Base-by-base conservation (phyloP, 2,329 filamentous ascomycete species). In the Dactylellina sp. region DNA sequence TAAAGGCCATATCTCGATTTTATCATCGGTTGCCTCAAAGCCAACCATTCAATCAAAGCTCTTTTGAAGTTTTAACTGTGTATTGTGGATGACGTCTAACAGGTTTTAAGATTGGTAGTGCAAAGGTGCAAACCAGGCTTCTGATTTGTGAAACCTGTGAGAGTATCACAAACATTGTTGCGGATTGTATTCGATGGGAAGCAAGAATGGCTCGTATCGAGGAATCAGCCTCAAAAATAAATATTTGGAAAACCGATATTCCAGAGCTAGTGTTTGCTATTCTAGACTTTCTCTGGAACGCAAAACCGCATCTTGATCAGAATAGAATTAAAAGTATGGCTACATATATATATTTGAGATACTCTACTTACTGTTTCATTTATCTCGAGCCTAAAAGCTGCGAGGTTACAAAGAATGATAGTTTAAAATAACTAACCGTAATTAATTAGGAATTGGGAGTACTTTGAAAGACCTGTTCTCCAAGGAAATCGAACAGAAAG, bases 391-490 rank as follows among this genome's bases (percentile, higher is more conserved):
- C 9, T 7, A 42, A 18, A 24, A 20, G 3, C 5, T 24, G 9
- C 9, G 22, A 3, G 5, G 20, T 24, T 49, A 11, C 16, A 14
- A 12, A 40, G 40, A 39, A 22, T 9, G 12, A 32, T 12, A n/a
- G 22, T 24, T 35, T 12, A 53, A 6, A 56, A 14, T 25, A 24
- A 25, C 16, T 14, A 35, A 16, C 7, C 14, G 37, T 11, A 55
- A n/a, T 44, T 22, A 7, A 3, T 9, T 40, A 71, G 65, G 66
- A 49, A 50, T 71, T 3, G 59, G 59, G 32, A 59, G 7, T 32
- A 64, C 66, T 24, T 3, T 71, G 32, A 71, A 71, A n/a, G 66
- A 71, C 12, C 16, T 71, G n/a, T 63, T 71, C 22, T 57, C 57
- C 22, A 71, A 63, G 22, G 66, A 71, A 1, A 14, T 71, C 2